Evolutionary conservation across 2,329 filamentous ascomycete genomes (phyloP).

Genomic region (Venturia aucupariae): DNA sequence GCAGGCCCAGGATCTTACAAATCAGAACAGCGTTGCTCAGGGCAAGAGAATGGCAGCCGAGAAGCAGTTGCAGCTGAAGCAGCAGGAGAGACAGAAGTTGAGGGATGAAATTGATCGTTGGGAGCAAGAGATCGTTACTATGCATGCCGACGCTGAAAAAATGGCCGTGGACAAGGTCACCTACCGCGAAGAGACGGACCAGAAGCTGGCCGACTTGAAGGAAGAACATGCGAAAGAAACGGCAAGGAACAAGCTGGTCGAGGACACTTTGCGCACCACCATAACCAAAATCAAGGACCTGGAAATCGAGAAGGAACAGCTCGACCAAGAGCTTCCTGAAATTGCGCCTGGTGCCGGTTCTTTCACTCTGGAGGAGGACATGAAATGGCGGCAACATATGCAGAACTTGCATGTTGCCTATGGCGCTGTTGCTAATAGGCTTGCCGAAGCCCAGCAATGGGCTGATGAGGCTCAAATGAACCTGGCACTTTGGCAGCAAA

Average conservation of each 20-base stretch:
- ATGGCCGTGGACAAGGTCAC: constrained; percentile 31
- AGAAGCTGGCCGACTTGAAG: constrained; percentile 33
- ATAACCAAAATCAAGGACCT: constrained; percentile 62
- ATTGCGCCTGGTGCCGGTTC: constrained; percentile 25
- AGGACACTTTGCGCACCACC: constrained; percentile 64
- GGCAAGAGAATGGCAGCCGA: constrained; percentile 73
- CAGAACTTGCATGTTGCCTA: constrained; percentile 45
- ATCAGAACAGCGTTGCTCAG: constrained; percentile 71
- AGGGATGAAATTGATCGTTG: constrained; percentile 62
- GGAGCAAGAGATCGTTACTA: constrained; percentile 52
- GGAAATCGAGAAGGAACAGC: constrained; percentile 58
- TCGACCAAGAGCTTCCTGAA: constrained; percentile 33
- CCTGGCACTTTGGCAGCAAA: constrained; percentile 29
- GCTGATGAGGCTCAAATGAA: constrained; percentile 33
- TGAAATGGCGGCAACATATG: constrained; percentile 47
- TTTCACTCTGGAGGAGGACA: constrained; percentile 42
- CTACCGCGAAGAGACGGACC: constrained; percentile 27
- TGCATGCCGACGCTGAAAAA: constrained; percentile 44
- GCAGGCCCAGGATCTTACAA: constrained; percentile 69
- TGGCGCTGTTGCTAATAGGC: constrained; percentile 27
- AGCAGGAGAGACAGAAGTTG: constrained; percentile 58
- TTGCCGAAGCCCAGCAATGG: constrained; percentile 29
- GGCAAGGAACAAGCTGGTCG: constrained; percentile 49
- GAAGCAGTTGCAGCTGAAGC: constrained; percentile 57
- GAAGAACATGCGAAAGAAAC: constrained; percentile 33